Evolutionary conservation across 2,329 filamentous ascomycete genomes (phyloP).

Genomic region (Phoma herbarum): DNA sequence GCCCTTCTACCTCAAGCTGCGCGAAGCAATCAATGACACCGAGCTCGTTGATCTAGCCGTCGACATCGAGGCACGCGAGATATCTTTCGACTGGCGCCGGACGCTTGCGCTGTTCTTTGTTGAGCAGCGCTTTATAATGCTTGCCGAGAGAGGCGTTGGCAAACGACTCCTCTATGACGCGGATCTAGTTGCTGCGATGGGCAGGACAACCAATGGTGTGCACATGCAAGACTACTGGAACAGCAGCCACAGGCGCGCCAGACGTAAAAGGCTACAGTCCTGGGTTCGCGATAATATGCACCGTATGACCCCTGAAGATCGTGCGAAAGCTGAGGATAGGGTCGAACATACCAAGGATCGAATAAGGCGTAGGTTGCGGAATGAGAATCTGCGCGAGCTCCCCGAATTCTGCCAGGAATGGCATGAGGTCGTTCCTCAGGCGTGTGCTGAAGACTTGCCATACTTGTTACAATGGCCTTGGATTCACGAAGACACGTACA

Average conservation of each 20-base stretch:
- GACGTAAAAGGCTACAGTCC: conserved; percentile 24
- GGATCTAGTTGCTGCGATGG: conserved; percentile 18
- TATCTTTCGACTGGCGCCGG: conserved; percentile 31
- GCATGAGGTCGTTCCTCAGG: conserved; percentile 24
- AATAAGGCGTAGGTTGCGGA: conserved; percentile 13
- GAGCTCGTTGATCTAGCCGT: conserved; percentile 27
- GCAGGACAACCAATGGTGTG: conserved; percentile 1
- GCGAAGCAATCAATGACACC: conserved; percentile 27
- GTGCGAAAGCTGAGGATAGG: conserved; percentile 19
- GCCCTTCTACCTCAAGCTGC: conserved; percentile 28
- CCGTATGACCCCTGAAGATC: conserved; percentile 27
- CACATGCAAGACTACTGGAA: conserved; percentile 10
- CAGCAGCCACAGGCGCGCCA: conserved; percentile 18
- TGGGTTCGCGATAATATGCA: conserved; percentile 29
- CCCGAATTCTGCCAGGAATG: neutral
- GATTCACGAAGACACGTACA: conserved; percentile 18
- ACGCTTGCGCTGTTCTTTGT: conserved; percentile 28
- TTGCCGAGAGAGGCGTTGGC: conserved; percentile 3
- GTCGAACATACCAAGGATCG: conserved; percentile 16
- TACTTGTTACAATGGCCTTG: conserved; percentile 27
- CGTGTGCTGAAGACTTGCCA: conserved; percentile 26
- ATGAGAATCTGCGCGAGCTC: conserved; percentile 19
- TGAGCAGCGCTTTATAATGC: conserved; percentile 22
- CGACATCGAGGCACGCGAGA: conserved; percentile 24
- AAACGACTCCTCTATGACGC: conserved; percentile 20